A percentile compares a stretch with the other conserved stretches of the same genome.
These are phyloP conservation scores for Viola pubescens DNA, from an alignment of 441 rosid species.

Conservation along the genomic window DNA sequence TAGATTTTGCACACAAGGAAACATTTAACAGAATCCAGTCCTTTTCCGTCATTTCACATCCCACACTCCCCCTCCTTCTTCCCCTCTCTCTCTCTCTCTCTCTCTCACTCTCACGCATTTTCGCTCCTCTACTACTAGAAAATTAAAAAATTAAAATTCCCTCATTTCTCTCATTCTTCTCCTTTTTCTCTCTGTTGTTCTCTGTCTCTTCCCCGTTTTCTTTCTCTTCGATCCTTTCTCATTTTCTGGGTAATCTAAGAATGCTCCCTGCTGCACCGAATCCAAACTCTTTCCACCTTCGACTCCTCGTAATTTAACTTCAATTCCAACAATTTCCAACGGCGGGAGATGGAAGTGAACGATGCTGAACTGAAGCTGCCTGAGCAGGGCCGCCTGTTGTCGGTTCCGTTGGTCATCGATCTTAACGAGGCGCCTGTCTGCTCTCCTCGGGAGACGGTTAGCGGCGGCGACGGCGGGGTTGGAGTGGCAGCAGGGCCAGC, in stretches of 20 bases:
- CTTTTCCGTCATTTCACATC: conserved; percentile 7
- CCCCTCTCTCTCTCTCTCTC: conserved; percentile 3
- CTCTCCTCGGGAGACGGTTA: conserved; percentile 22
- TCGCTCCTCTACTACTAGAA: background rate
- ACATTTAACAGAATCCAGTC: conserved; percentile 6
- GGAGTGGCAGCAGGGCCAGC: background rate
- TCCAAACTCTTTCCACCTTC: background rate
- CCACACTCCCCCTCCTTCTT: background rate
- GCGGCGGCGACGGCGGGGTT: background rate
- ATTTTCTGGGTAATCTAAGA: background rate
- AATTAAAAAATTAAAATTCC: background rate
- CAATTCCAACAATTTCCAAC: no score
- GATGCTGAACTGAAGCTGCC: background rate
- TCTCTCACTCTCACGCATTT: background rate
- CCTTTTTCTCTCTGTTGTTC: background rate
- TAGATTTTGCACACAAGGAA: background rate
- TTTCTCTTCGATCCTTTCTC: background rate
- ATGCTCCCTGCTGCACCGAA: background rate
- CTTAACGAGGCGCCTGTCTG: conserved; percentile 42
- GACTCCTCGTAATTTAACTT: no score
- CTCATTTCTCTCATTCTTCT: background rate
- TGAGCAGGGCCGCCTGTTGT: conserved; percentile 1
- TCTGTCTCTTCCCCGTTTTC: background rate
- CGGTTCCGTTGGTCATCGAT: conserved; percentile 33
- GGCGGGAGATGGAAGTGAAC: conserved; percentile 16